Conservation (phyloP, 1,139 yeast genomes). For the Candida sp. region DNA sequence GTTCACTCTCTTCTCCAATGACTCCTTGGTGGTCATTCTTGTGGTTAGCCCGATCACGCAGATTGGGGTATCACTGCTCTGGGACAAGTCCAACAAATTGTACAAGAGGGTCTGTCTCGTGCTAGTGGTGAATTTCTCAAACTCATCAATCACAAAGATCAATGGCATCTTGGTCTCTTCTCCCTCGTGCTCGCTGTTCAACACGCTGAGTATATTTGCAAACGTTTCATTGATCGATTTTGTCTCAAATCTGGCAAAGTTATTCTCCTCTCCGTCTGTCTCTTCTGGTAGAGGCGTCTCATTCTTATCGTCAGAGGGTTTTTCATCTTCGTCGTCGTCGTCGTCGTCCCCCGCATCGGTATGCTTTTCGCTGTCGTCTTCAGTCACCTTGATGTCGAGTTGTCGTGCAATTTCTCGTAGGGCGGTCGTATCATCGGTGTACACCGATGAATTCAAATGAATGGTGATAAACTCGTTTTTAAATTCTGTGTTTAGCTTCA, state of each 20-base stretch:
- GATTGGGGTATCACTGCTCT: slow-evolving; percentile 75
- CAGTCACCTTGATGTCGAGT: slow-evolving; percentile 53
- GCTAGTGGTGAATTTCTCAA: slow-evolving; percentile 76
- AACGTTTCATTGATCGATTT: slow-evolving; percentile 46
- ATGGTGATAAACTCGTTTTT: slow-evolving; percentile 61
- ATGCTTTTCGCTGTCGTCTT: slow-evolving; percentile 6
- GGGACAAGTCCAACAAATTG: slow-evolving; percentile 85
- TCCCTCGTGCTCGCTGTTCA: slow-evolving; percentile 25
- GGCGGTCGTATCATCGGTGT: slow-evolving; percentile 78
- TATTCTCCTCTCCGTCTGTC: slow-evolving; percentile 9
- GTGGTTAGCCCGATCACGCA: slow-evolving; percentile 84
- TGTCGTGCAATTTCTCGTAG: slow-evolving; percentile 87
- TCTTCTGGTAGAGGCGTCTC: not conserved
- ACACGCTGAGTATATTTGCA: slow-evolving; percentile 37
- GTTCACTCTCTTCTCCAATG: slow-evolving; percentile 88
- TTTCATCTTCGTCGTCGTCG: slow-evolving; percentile 4
- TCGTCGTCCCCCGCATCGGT: slow-evolving; percentile 11
- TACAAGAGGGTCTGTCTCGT: slow-evolving; percentile 83
- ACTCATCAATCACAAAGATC: slow-evolving; percentile 81
- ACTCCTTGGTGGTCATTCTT: slow-evolving; percentile 75
- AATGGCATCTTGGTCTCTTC: slow-evolving; percentile 50
- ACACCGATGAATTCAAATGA: slow-evolving; percentile 70
- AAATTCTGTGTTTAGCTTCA: slow-evolving; percentile 41
- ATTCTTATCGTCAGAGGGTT: slow-evolving; percentile 13
- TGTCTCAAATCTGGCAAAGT: slow-evolving; percentile 49